Evolutionary conservation across 106 monocot genomes (phyloP).

Genomic region (Phalaenopsis aphrodite): DNA sequence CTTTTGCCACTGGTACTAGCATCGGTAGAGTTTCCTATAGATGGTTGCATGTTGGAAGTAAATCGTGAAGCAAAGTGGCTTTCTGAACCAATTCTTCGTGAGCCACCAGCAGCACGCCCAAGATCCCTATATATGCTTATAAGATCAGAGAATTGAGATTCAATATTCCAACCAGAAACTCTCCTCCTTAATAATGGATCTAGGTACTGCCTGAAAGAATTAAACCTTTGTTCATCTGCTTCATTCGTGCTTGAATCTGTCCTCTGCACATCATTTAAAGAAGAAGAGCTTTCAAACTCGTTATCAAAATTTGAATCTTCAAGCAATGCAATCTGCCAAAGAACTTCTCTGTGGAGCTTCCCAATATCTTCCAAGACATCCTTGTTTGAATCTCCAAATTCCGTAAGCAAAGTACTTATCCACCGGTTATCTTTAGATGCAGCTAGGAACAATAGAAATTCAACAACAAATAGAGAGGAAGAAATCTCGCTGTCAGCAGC

Average conservation of each 20-base stretch:
- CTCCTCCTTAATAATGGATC: constrained; percentile 86
- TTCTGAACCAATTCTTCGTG: constrained; percentile 52
- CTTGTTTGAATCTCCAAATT: constrained; percentile 84
- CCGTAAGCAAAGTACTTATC: constrained; percentile 76
- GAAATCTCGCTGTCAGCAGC: constrained; percentile 39
- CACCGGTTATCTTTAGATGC: constrained; percentile 93
- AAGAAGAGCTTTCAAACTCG: constrained; percentile 30
- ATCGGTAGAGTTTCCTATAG: constrained; percentile 29
- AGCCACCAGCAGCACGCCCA: constrained; percentile 47
- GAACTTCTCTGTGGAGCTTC: constrained; percentile 69
- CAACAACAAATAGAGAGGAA: constrained; percentile 92
- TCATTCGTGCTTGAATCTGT: constrained; percentile 30
- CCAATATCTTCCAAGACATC: constrained; percentile 91
- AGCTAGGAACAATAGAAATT: constrained; percentile 93
- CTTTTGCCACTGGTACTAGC: constrained; percentile 19
- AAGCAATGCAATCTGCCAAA: constrained; percentile 91
- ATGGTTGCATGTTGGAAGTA: constrained; percentile 24
- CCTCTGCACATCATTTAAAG: constrained; percentile 35
- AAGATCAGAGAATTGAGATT: constrained; percentile 94
- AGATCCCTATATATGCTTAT: constrained; percentile 89
- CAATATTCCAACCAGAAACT: constrained; percentile 75
- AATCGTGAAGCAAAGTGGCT: constrained; percentile 23
- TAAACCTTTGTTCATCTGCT: constrained; percentile 60
- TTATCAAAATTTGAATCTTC: constrained; percentile 65
- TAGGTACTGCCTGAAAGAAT: constrained; percentile 75